Evolutionary conservation across 495 filamentous ascomycete species (phyloP).

Genomic region (Neurospora tetraspora): DNA sequence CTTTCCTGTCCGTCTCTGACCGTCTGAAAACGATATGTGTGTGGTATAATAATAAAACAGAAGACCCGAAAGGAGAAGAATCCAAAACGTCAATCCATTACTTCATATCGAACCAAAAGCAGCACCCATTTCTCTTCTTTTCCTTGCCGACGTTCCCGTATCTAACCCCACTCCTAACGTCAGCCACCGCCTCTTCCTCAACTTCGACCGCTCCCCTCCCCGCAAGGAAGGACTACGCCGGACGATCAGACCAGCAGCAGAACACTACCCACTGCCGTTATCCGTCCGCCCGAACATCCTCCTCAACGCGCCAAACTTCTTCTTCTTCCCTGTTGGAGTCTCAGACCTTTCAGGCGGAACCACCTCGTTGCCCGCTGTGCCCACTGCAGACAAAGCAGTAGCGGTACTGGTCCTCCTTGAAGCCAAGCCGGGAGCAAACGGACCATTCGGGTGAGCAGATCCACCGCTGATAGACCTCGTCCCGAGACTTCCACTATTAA

Average conservation of each 20-base stretch:
- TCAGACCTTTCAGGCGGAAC: conserved; percentile 16
- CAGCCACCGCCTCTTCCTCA: background rate
- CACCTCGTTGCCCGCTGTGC: conserved; percentile 3
- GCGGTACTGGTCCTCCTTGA: conserved; percentile 7
- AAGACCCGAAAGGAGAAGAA: background rate
- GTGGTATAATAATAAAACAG: background rate
- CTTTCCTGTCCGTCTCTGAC: background rate
- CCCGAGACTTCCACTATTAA: conserved; percentile 17
- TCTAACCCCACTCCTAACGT: background rate
- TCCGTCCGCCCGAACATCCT: conserved; percentile 43
- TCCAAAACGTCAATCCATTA: background rate
- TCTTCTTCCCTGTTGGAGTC: conserved; percentile 40
- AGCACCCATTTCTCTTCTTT: background rate
- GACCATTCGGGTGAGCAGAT: background rate
- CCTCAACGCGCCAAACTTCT: conserved; percentile 47
- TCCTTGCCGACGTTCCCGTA: background rate
- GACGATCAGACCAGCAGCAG: background rate
- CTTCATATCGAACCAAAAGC: background rate
- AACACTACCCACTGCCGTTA: background rate
- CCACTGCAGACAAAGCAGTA: conserved; percentile 5
- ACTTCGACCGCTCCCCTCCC: background rate
- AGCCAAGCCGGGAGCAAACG: background rate
- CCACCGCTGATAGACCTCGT: conserved; percentile 18
- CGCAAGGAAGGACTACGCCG: background rate
- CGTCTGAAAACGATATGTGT: background rate